phyloP scores from a whole-genome alignment of 176 grass and related monocot genomes.

The Hordeum marinum region DNA sequence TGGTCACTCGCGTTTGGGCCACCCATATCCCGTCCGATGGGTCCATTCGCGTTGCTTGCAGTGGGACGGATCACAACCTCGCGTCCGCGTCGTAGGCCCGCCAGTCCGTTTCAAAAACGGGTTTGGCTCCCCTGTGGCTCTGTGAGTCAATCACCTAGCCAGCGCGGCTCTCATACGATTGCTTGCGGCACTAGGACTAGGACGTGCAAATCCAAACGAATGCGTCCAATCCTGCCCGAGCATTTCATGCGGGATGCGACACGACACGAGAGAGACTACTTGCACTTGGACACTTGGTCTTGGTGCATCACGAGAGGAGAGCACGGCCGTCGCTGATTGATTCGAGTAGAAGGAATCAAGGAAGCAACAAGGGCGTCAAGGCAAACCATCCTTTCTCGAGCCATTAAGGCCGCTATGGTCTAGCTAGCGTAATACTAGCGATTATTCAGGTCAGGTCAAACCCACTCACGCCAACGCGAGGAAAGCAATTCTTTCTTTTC shows the following conservation, averaged over 20 bases:
- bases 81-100: background rate
- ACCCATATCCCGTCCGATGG: background rate
- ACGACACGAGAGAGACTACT: background rate
- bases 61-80: background rate
- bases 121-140: background rate
- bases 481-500: background rate
- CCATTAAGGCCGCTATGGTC: background rate
- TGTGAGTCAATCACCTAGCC: background rate
- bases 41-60: background rate
- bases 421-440: no score
- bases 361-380: background rate
- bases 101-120: background rate
- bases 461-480: background rate
- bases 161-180: no score
- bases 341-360: background rate
- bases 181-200: no score
- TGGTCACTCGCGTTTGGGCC: background rate
- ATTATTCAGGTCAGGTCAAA: background rate
- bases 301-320: background rate
- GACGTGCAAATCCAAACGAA: background rate
- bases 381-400: background rate
- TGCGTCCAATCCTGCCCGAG: background rate
- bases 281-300: no score
- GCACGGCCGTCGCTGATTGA: no score
- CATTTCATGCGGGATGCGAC: background rate